phyloP scores from a whole-genome alignment of 345 rosid genomes.

The Hirschfeldia incana region DNA sequence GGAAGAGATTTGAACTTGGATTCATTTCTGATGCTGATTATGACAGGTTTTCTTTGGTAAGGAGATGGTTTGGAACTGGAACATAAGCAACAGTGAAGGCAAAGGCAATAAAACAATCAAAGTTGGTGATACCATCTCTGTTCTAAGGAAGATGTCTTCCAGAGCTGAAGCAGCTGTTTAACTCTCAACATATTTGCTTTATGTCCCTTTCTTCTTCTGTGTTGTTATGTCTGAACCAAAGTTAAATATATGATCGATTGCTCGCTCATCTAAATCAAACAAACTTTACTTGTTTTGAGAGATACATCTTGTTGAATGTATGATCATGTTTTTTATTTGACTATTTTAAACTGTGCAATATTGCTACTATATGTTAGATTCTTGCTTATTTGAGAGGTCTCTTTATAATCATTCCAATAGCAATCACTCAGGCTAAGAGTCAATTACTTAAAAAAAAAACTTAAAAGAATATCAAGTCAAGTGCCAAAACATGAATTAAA shows the following conservation, averaged over 20 bases:
- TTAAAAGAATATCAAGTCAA: neutral
- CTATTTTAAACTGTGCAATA: neutral
- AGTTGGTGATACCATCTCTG: constrained; percentile 72
- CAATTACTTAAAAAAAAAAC: neutral
- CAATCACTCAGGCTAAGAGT: neutral
- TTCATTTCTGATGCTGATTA: neutral
- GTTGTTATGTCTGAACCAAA: constrained; percentile 6
- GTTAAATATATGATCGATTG: neutral
- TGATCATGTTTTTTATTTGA: constrained; percentile 6
- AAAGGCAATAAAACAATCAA: constrained; percentile 58
- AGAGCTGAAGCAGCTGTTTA: constrained; percentile 79
- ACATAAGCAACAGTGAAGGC: constrained; percentile 39
- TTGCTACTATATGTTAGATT: neutral
- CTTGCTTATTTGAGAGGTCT: neutral
- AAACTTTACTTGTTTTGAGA: constrained; percentile 3
- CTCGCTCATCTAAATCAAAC: constrained; percentile 14
- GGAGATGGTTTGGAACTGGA: constrained; percentile 63
- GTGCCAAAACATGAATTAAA: neutral
- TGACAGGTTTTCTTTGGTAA: constrained; percentile 80
- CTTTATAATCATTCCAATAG: neutral
- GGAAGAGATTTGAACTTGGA: constrained; percentile 3
- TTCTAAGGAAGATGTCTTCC: constrained; percentile 55
- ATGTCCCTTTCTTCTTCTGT: neutral
- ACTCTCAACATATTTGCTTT: neutral
- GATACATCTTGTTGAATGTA: neutral